These are phyloP conservation scores for Neostapfia colusana DNA, from an alignment of 176 grass and related monocot species.

Conservation along the genomic window DNA sequence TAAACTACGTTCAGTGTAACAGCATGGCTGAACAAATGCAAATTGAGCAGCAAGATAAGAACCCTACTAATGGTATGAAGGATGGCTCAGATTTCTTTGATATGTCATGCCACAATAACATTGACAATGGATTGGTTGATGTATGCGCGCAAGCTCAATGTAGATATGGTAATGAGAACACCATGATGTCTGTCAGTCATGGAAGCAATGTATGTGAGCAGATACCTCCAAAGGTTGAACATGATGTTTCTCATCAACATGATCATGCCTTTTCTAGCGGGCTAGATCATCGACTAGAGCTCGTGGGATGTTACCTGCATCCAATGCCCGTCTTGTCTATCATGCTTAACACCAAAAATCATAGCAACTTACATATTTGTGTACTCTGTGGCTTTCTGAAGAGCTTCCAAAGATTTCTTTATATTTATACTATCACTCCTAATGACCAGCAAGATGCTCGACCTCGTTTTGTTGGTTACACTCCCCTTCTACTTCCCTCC, in stretches of 20 bases:
- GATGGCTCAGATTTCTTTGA: constrained; percentile 35
- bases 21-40: constrained; percentile 23
- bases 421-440: constrained; percentile 55
- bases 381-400: constrained; percentile 68
- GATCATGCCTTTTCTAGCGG: constrained; percentile 34
- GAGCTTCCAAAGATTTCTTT: constrained; percentile 58
- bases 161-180: constrained; percentile 7
- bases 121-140: constrained; percentile 24
- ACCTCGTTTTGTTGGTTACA: constrained; percentile 75
- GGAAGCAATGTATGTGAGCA: constrained; percentile 13
- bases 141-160: constrained; percentile 13
- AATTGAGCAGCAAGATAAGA: constrained; percentile 21
- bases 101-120: constrained; percentile 13
- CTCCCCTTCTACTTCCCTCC: constrained; percentile 60
- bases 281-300: constrained; percentile 40
- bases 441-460: constrained; percentile 39
- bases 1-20: constrained; percentile 19
- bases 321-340: constrained; percentile 69
- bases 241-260: constrained; percentile 15
- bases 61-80: constrained; percentile 24
- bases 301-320: constrained; percentile 65
- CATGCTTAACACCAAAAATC: constrained; percentile 56
- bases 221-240: constrained; percentile 4
- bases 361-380: constrained; percentile 55
- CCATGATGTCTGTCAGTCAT: neutral